Conservation (phyloP, 768 basidiomycete genomes). For the Amanita inopinata region DNA sequence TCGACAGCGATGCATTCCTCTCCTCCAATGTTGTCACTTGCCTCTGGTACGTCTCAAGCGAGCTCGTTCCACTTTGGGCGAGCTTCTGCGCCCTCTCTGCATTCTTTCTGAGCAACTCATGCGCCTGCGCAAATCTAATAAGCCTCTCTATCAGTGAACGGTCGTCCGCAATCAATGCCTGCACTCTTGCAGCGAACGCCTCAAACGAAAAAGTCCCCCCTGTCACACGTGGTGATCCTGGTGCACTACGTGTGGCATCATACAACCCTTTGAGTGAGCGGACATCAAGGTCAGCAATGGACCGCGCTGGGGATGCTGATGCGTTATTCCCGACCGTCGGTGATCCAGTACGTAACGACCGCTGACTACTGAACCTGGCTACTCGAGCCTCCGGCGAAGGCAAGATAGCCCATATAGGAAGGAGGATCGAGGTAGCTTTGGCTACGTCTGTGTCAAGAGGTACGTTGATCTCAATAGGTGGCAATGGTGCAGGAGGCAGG, state of each 20-base stretch:
- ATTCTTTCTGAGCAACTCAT: slow-evolving; percentile 86
- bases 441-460: slow-evolving; percentile 33
- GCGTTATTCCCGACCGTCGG: slow-evolving; percentile 30
- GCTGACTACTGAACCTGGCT: slow-evolving; percentile 41
- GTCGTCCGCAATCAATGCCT: slow-evolving; percentile 77
- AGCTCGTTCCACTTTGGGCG: slow-evolving; percentile 69
- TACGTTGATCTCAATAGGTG: slow-evolving; percentile 19
- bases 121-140: slow-evolving; percentile 78
- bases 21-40: slow-evolving; percentile 78
- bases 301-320: slow-evolving; percentile 21
- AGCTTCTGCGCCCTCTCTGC: slow-evolving; percentile 88
- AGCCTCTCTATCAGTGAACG: slow-evolving; percentile 75
- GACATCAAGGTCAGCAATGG: slow-evolving; percentile 78
- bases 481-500: slow-evolving; percentile 15
- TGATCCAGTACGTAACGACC: slow-evolving; percentile 40
- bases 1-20: slow-evolving; percentile 43
- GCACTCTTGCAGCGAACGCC: slow-evolving; percentile 67
- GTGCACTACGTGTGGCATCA: slow-evolving; percentile 23
- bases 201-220: slow-evolving; percentile 57
- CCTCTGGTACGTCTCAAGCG: slow-evolving; percentile 84
- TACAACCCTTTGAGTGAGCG: slow-evolving; percentile 80
- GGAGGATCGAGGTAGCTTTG: slow-evolving; percentile 51
- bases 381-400: slow-evolving; percentile 81
- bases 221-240: slow-evolving; percentile 17
- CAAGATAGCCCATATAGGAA: slow-evolving; percentile 70